Evolutionary conservation across 2,329 filamentous ascomycete genomes (phyloP).

Genomic region (Paraphaeosphaeria minitans): DNA sequence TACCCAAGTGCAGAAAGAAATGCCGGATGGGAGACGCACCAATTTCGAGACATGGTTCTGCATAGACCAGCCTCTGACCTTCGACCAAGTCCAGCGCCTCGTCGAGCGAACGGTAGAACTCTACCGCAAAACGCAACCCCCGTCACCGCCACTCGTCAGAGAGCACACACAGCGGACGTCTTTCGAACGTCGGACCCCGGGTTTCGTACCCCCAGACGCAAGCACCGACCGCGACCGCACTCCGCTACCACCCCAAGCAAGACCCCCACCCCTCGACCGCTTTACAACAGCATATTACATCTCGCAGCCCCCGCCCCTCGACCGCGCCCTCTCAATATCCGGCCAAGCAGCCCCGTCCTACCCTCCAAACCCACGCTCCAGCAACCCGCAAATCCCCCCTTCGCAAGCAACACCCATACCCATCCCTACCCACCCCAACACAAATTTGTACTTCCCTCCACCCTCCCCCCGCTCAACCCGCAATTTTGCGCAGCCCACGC

Average conservation of each 20-base stretch:
- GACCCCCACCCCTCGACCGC: constrained; percentile 25
- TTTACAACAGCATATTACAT: constrained; percentile 26
- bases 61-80: constrained; percentile 42
- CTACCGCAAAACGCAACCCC: constrained; percentile 32
- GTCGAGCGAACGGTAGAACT: constrained; percentile 48
- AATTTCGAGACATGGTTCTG: constrained; percentile 43
- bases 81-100: constrained; percentile 41
- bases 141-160: constrained; percentile 21
- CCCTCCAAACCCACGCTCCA: constrained; percentile 20
- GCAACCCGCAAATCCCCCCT: constrained; percentile 25
- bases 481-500: constrained; percentile 7
- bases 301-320: constrained; percentile 28
- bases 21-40: constrained; percentile 35
- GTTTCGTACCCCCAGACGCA: constrained; percentile 7
- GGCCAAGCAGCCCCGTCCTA: constrained; percentile 15
- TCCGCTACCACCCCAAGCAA: constrained; percentile 22
- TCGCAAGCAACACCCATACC: constrained; percentile 6
- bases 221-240: constrained; percentile 32
- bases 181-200: constrained; percentile 24
- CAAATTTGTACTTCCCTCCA: not conserved
- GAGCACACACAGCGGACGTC: constrained; percentile 27
- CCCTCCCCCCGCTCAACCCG: constrained; percentile 11
- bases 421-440: constrained; percentile 4
- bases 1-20: constrained; percentile 42
- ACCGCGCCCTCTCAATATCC: constrained; percentile 35